Percentiles rank a stretch among this genome's conserved stretches.
phyloP scores from a whole-genome alignment of 768 basidiomycete genomes.

The Trametes cubensis region DNA sequence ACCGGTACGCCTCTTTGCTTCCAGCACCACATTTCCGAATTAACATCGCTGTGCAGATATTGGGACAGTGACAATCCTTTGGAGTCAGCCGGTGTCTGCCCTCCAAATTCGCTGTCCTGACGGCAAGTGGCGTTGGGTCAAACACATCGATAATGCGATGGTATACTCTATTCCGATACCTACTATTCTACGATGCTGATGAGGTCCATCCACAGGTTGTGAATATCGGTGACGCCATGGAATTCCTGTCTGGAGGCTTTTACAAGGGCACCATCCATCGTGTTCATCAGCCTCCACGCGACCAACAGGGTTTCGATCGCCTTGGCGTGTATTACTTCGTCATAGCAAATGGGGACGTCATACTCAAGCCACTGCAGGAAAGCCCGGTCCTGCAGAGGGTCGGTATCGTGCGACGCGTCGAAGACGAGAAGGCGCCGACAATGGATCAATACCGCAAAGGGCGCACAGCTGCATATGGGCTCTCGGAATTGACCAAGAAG shows the following conservation, averaged over 20 bases:
- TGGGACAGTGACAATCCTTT: slow-evolving; percentile 37
- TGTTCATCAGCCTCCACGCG: slow-evolving; percentile 40
- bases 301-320: slow-evolving; percentile 39
- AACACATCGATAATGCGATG: slow-evolving; percentile 37
- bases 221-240: slow-evolving; percentile 40
- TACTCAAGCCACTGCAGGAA: slow-evolving; percentile 33
- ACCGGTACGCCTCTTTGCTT: slow-evolving; percentile 28
- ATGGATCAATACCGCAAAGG: slow-evolving; percentile 37
- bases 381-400: slow-evolving; percentile 37
- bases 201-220: slow-evolving; percentile 39
- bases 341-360: slow-evolving; percentile 35
- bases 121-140: slow-evolving; percentile 39
- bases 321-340: slow-evolving; percentile 43
- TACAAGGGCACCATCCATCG: slow-evolving; percentile 44
- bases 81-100: slow-evolving; percentile 41
- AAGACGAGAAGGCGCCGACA: slow-evolving; percentile 34
- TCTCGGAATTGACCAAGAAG: slow-evolving; percentile 34
- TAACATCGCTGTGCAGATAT: slow-evolving; percentile 1
- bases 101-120: slow-evolving; percentile 38
- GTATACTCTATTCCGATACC: no score
- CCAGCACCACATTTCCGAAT: background rate
- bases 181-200: no score
- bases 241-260: slow-evolving; percentile 41
- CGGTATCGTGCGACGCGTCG: slow-evolving; percentile 33
- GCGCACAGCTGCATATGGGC: slow-evolving; percentile 36